Percentiles rank a stretch among this genome's conserved stretches.
phyloP scores from a whole-genome alignment of 148 eudicot species.

The Chenopodium quinoa region DNA sequence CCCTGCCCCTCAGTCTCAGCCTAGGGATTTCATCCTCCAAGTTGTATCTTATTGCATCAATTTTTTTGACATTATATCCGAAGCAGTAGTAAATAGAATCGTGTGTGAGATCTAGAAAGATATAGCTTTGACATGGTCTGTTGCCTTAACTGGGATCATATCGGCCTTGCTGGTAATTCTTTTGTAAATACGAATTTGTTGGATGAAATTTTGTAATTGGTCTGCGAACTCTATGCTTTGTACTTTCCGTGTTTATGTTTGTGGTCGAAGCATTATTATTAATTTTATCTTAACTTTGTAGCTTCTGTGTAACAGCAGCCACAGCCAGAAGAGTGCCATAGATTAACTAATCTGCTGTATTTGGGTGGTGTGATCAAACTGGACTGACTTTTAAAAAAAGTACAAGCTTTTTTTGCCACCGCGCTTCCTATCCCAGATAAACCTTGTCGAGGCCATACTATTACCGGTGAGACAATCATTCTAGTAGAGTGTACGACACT shows the following conservation, averaged over 20 bases:
- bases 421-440: too few relatives aligned
- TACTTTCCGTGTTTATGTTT: neutral
- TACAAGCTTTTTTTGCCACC: too few relatives aligned
- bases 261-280: neutral
- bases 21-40: slow-evolving; percentile 3
- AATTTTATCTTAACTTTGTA: neutral
- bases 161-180: slow-evolving; percentile 26
- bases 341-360: too few relatives aligned
- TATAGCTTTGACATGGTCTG: slow-evolving; percentile 10
- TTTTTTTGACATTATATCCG: slow-evolving; percentile 13
- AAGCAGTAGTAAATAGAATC: slow-evolving; percentile 15
- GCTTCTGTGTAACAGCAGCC: neutral
- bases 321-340: too few relatives aligned
- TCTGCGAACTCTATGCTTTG: slow-evolving; percentile 3
- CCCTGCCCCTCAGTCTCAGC: neutral
- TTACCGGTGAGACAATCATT: too few relatives aligned
- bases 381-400: too few relatives aligned
- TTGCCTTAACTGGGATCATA: slow-evolving; percentile 15
- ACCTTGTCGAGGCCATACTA: too few relatives aligned
- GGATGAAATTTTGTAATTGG: slow-evolving; percentile 17
- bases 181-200: slow-evolving; percentile 26
- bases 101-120: neutral
- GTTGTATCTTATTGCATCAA: slow-evolving; percentile 19
- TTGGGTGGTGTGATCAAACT: too few relatives aligned
- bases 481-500: too few relatives aligned